phyloP scores from a whole-genome alignment of 441 rosid genomes.

The Populus trichocarpa region DNA sequence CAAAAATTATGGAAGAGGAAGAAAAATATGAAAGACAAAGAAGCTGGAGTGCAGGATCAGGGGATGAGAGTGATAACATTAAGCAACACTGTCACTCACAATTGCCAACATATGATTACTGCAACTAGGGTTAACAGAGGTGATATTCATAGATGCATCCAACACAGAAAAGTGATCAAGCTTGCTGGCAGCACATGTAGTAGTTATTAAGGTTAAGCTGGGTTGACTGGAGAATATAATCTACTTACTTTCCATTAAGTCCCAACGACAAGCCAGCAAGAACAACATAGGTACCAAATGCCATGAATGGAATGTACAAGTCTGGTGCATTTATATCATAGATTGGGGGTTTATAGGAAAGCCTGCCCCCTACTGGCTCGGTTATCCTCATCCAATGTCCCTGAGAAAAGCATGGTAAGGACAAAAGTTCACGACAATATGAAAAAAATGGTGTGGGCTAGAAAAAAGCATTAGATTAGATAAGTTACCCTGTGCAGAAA shows the following conservation, averaged over 20 bases:
- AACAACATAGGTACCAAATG: conserved; percentile 82
- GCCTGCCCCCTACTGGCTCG: conserved; percentile 95
- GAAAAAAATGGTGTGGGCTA: neutral
- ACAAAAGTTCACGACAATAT: conserved; percentile 4
- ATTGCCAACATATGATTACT: neutral
- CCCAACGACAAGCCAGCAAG: conserved; percentile 91
- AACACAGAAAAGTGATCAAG: neutral
- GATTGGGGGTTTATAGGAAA: conserved; percentile 86
- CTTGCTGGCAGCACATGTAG: neutral
- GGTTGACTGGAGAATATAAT: neutral
- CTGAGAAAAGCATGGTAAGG: conserved; percentile 34
- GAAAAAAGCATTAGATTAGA: conserved; percentile 3
- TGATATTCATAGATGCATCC: neutral
- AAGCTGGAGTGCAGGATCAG: neutral
- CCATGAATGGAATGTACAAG: conserved; percentile 92
- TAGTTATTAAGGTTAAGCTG: neutral
- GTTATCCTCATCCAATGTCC: conserved; percentile 95
- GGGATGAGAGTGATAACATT: neutral
- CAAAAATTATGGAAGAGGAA: neutral
- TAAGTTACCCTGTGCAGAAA: conserved; percentile 79
- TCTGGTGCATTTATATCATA: conserved; percentile 97
- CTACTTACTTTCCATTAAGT: conserved; percentile 78
- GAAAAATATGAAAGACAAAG: neutral
- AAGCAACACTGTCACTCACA: neutral
- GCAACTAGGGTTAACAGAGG: neutral